Base-by-base conservation (phyloP, 1,284 basidiomycete species). In the Marasmius fiardii region DNA sequence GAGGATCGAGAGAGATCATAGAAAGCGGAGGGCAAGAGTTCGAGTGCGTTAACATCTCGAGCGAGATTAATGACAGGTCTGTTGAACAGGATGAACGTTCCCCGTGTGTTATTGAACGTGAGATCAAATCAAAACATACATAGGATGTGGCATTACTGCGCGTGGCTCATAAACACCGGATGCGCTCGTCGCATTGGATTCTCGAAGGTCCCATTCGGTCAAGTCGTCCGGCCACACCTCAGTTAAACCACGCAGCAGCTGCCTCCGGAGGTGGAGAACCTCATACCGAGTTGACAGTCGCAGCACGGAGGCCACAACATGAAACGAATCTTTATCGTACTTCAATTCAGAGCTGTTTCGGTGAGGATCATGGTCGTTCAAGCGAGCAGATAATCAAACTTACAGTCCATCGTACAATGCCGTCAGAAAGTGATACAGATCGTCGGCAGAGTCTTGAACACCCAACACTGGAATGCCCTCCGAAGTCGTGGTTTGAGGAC, bases 331-430 rank as follows among this genome's bases (percentile, higher is more conserved):
- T 5, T 45, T 37, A 41, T 56, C 18, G 24, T 43, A 60, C 18
- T 24, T 12, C 47, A 60, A 34, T 41, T 57, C 48, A 55, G 58
- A 50, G 43, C 45, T 51, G 43, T 52, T 10, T 55, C 20, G 45
- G 31, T 18, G 56, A 50, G 41, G 54, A 56, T 50, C 26, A 55
- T 47, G 35, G 33, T 39, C 51, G 44, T 12, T 37, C 18, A 35
- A 43, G 37, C 23, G 26, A n/a, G 21, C n/a, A 28, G 31, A 20
- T 11, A 26, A 14, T 5, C 20, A 35, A 28, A 79, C 80, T 65
- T 71, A 90, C 88, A 86, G 79, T 54, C 88, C 88, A 64, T 90
- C 88, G 63, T 90, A 89, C n/a, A 91, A 68, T 4, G 86, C 85
- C n/a, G 75, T 76, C 53, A 91, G 72, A 48, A 90, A 71, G 63